These are phyloP conservation scores for Gloeophyllum trabeum DNA, from an alignment of 768 basidiomycete genomes.

Conservation along the genomic window DNA sequence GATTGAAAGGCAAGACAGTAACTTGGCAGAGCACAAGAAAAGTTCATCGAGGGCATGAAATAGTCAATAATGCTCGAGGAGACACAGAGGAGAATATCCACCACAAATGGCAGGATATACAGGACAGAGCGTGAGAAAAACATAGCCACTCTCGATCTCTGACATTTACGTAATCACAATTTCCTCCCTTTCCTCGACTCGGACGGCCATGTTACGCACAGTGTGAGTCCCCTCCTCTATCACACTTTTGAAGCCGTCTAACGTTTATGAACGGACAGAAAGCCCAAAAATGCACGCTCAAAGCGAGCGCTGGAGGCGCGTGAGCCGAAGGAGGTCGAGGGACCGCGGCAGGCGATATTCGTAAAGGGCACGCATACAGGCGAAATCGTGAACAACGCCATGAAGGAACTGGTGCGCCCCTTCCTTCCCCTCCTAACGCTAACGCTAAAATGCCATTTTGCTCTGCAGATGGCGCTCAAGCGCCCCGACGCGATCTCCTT, in stretches of 20 bases:
- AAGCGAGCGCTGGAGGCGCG: slow-evolving; percentile 84
- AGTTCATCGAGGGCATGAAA: too few relatives aligned
- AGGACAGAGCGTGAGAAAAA: too few relatives aligned
- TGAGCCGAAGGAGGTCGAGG: slow-evolving; percentile 84
- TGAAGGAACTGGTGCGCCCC: slow-evolving; percentile 77
- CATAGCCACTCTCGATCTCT: too few relatives aligned
- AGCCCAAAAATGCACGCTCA: slow-evolving; percentile 92
- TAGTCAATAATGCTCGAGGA: too few relatives aligned
- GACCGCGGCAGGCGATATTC: slow-evolving; percentile 79
- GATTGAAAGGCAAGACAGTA: too few relatives aligned
- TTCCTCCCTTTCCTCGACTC: too few relatives aligned
- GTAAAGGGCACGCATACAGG: slow-evolving; percentile 83
- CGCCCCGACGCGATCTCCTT: slow-evolving; percentile 86
- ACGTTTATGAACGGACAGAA: slow-evolving; percentile 27
- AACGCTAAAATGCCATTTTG: neutral
- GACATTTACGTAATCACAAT: too few relatives aligned
- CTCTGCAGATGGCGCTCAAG: slow-evolving; percentile 79
- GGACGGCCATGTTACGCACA: slow-evolving; percentile 15
- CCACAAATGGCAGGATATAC: too few relatives aligned
- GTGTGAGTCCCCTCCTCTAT: slow-evolving; percentile 10
- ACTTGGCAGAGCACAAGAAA: too few relatives aligned
- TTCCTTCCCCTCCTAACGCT: neutral
- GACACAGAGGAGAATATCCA: too few relatives aligned
- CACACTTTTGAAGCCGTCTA: neutral
- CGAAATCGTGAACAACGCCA: slow-evolving; percentile 64